Base-by-base conservation (phyloP, 371 early-diverging fungal genomes). In the Gilbertella persicaria region DNA sequence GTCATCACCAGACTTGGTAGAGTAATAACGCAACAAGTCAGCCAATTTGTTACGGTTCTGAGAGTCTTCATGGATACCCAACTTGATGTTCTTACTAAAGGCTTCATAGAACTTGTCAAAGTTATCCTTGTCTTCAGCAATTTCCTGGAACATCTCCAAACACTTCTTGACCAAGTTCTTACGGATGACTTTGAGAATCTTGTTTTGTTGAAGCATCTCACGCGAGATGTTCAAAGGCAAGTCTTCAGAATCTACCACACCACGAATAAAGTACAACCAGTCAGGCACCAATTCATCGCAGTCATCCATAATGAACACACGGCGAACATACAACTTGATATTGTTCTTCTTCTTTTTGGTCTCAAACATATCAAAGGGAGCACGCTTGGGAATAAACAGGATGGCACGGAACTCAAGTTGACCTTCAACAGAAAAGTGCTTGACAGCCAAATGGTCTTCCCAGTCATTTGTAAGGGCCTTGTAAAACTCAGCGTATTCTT, bases 251-350 rank as follows among this genome's bases (percentile, higher is more conserved):
- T 91, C 88, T 41, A 95, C 85, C 37, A 92, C 78, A 53, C 92
- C 93, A 65, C 82, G 83, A 60, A 80, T 55, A 40, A 82, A 82
- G 61, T 62, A 66, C 53, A 79, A 69, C 68, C 66, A 89, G 50
- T 69, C 78, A 49, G 79, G 90, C 62, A 80, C 71, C 64, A 84
- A 72, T 35, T 83, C 83, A 1, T 68, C 69, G 44, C 88, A 75
- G 59, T 92, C 92, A 59, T 91, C 93, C 62, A 90, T 92, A 64
- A 95, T 89, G 71, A 93, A 92, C 41, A 95, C 93, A 55, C 90
- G 88, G 21, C 84, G 78, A 25, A 90, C 90, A 66, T 88, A 93
- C 36, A 95, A 70, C 72, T 91, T 88, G 66, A 95, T 85, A 77
- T 87, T 89, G 64, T 80, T 75, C 44, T 85, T 82, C 66, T 73